Evolutionary conservation across 2,329 filamentous ascomycete species (phyloP).

Genomic region (Parascedosporium putredinis): DNA sequence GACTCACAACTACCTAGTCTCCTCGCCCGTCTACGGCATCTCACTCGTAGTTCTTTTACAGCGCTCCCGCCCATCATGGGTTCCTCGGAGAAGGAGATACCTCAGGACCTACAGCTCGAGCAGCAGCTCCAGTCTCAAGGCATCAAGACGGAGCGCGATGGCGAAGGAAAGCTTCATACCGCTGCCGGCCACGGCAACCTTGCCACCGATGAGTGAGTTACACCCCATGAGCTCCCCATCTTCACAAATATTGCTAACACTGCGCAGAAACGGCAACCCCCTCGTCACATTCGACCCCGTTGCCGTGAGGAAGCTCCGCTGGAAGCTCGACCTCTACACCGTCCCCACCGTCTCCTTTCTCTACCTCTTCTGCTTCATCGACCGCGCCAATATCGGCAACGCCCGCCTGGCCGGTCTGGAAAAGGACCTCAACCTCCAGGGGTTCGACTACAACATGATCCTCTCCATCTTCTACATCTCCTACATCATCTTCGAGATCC

Average conservation of each 20-base stretch:
- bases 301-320: conserved; percentile 41
- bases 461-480: conserved; percentile 54
- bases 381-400: conserved; percentile 57
- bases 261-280: conserved; percentile 33
- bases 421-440: conserved; percentile 39
- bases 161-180: conserved; percentile 9
- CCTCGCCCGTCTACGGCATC: too few species aligned
- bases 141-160: neutral
- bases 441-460: conserved; percentile 52
- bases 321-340: conserved; percentile 49
- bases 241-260: neutral
- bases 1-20: too few species aligned
- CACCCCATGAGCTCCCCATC: neutral
- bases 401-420: conserved; percentile 48
- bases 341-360: conserved; percentile 48
- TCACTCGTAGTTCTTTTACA: too few species aligned
- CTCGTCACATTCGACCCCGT: conserved; percentile 43
- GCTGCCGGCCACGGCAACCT: conserved; percentile 32
- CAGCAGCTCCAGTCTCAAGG: neutral
- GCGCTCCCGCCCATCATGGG: neutral
- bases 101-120: neutral
- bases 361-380: conserved; percentile 57
- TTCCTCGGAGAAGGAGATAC: neutral
- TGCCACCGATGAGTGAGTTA: conserved; percentile 33
- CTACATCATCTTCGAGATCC: conserved; percentile 57